Percentiles rank a stretch among this genome's conserved stretches.
Evolutionary conservation across 2,329 filamentous ascomycete species (phyloP).

Genomic region (Penicillium nordicum): DNA sequence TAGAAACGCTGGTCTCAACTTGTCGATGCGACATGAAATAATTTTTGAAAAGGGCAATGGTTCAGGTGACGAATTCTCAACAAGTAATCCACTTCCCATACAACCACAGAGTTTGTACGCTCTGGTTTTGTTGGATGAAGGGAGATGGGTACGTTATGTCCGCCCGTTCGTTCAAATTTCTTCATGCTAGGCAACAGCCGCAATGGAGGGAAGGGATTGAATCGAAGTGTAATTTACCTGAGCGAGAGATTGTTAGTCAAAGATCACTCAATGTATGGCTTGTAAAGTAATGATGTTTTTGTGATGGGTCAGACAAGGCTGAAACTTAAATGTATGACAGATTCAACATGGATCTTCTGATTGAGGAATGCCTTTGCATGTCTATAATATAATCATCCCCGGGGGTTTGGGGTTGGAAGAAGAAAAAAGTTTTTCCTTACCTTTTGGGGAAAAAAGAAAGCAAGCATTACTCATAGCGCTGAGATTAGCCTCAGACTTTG

Average conservation of each 20-base stretch:
- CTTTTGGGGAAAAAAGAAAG: conserved; percentile 39
- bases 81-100: conserved; percentile 55
- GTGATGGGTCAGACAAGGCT: conserved; percentile 61
- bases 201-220: conserved; percentile 16
- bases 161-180: conserved; percentile 67
- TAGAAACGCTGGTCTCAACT: conserved; percentile 18
- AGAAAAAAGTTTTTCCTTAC: conserved; percentile 31
- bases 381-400: conserved; percentile 61
- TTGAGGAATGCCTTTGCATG: conserved; percentile 68
- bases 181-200: conserved; percentile 48
- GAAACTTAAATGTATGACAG: conserved; percentile 61
- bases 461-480: neutral
- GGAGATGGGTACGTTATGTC: conserved; percentile 58
- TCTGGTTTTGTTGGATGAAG: conserved; percentile 53
- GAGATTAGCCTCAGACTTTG: neutral
- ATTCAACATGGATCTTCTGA: conserved; percentile 63
- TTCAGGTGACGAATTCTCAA: conserved; percentile 68
- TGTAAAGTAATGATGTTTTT: conserved; percentile 15
- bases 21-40: conserved; percentile 11
- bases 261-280: conserved; percentile 21
- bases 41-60: conserved; percentile 25
- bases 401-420: conserved; percentile 12
- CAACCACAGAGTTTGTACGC: conserved; percentile 64
- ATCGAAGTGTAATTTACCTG: conserved; percentile 32
- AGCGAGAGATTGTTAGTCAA: conserved; percentile 30